Conservation (phyloP, 1,284 basidiomycete genomes). For the Ceratobasidium sp. region DNA sequence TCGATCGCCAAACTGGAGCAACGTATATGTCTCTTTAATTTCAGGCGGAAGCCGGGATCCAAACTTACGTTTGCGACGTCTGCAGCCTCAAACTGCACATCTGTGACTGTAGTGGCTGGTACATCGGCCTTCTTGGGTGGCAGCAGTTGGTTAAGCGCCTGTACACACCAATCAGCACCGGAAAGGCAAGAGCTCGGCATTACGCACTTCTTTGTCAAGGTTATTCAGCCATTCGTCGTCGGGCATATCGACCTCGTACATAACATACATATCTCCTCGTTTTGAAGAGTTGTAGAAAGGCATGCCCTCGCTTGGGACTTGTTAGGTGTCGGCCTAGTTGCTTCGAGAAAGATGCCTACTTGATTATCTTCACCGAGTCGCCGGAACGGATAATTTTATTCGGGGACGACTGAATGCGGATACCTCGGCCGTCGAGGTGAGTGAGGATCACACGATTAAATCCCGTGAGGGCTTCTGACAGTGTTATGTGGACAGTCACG, state of each 20-base stretch:
- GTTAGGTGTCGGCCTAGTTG: constrained; percentile 52
- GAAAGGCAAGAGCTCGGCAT: constrained; percentile 27
- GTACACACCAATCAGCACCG: constrained; percentile 32
- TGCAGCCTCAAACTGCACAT: constrained; percentile 76
- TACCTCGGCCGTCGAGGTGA: constrained; percentile 89
- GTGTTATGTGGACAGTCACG: constrained; percentile 79
- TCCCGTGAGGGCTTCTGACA: constrained; percentile 92
- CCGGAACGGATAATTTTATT: constrained; percentile 18
- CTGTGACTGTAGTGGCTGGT: constrained; percentile 72
- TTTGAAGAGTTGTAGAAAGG: constrained; percentile 73
- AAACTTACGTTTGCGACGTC: constrained; percentile 82
- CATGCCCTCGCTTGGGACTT: constrained; percentile 85
- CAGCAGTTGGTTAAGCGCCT: constrained; percentile 73
- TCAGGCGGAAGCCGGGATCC: constrained; percentile 63
- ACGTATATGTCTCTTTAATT: constrained; percentile 65
- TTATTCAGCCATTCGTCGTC: constrained; percentile 71
- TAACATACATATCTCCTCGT: constrained; percentile 84
- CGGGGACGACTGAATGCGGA: constrained; percentile 65
- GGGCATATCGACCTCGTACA: constrained; percentile 88
- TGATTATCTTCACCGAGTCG: constrained; percentile 61
- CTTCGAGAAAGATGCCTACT: constrained; percentile 70
- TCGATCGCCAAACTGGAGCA: background rate
- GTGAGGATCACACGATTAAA: constrained; percentile 87
- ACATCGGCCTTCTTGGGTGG: constrained; percentile 79
- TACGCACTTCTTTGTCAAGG: constrained; percentile 66